A percentile compares a stretch with the other conserved stretches of the same genome.
Evolutionary conservation across 202 grass and related monocot species (phyloP).

Genomic region (Panicum hallii): DNA sequence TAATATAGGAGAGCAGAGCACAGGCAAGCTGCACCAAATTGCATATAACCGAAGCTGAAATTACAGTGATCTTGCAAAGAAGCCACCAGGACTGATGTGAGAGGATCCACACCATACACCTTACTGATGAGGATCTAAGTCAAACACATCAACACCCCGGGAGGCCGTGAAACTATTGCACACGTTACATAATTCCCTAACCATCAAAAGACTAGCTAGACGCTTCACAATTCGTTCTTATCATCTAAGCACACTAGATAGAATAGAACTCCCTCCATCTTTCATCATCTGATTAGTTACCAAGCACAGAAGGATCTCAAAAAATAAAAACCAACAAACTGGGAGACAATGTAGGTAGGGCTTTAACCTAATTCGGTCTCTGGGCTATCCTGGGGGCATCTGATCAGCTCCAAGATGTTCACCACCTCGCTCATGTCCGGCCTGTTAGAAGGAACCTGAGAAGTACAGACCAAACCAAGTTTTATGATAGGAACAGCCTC

Average conservation of each 20-base stretch:
- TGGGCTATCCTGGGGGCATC: constrained; percentile 92
- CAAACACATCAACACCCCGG: constrained; percentile 62
- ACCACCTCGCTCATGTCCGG: constrained; percentile 97
- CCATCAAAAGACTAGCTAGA: constrained; percentile 44
- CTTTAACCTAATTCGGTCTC: constrained; percentile 80
- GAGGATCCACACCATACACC: constrained; percentile 63
- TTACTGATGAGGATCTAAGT: constrained; percentile 60
- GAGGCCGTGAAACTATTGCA: constrained; percentile 31
- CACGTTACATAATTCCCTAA: constrained; percentile 42
- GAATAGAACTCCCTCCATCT: constrained; percentile 26
- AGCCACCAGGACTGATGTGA: constrained; percentile 49
- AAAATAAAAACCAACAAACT: constrained; percentile 29
- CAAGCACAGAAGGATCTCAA: constrained; percentile 39
- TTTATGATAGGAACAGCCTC: constrained; percentile 95
- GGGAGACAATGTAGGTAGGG: not conserved
- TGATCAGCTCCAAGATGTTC: constrained; percentile 98
- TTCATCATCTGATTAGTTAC: constrained; percentile 33
- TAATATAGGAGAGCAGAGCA: not conserved
- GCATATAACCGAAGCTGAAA: constrained; percentile 29
- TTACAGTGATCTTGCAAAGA: constrained; percentile 21
- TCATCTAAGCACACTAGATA: constrained; percentile 30
- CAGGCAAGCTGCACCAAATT: constrained; percentile 21
- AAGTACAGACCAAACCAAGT: constrained; percentile 90
- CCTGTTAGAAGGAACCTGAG: constrained; percentile 93
- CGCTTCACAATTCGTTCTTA: constrained; percentile 24